These are phyloP conservation scores for Microdochium nivale DNA, from an alignment of 2,329 filamentous ascomycete species.

Conservation along the genomic window DNA sequence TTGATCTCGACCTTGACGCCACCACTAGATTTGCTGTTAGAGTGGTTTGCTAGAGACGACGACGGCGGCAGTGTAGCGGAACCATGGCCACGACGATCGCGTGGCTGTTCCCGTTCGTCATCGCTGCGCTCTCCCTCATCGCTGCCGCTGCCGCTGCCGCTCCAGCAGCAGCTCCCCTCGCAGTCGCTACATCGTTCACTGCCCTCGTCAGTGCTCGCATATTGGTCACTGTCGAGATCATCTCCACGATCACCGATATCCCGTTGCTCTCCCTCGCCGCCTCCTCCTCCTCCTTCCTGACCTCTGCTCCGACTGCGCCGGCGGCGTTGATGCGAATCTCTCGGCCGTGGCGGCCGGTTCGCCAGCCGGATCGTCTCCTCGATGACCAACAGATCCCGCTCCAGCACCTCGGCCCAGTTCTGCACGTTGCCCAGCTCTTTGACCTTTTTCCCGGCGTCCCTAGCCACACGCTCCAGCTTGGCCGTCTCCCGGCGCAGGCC, in stretches of 20 bases:
- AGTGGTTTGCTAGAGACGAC: too few relatives aligned
- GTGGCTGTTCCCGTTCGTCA: neutral
- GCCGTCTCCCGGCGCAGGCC: constrained; percentile 55
- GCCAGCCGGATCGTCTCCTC: constrained; percentile 55
- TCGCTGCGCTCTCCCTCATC: constrained; percentile 3
- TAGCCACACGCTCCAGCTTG: constrained; percentile 55
- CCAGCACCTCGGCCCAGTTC: constrained; percentile 81
- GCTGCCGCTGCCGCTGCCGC: constrained; percentile 28
- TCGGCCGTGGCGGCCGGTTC: neutral
- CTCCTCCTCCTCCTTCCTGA: too few relatives aligned
- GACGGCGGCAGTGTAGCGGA: too few relatives aligned
- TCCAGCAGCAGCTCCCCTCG: constrained; percentile 19
- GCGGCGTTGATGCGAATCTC: neutral
- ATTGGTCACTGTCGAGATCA: neutral
- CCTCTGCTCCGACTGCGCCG: too few relatives aligned
- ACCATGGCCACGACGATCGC: too few relatives aligned
- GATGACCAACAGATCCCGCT: constrained; percentile 54
- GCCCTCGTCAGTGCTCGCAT: constrained; percentile 17
- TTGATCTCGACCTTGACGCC: constrained; percentile 12
- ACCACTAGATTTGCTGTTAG: neutral
- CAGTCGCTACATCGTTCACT: constrained; percentile 16
- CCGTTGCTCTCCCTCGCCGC: too few relatives aligned
- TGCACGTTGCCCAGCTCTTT: constrained; percentile 78
- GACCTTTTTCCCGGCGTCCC: constrained; percentile 52
- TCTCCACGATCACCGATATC: constrained; percentile 6